Evolutionary conservation across 2,329 filamentous ascomycete genomes (phyloP).

Genomic region (Diaporthe sp.): DNA sequence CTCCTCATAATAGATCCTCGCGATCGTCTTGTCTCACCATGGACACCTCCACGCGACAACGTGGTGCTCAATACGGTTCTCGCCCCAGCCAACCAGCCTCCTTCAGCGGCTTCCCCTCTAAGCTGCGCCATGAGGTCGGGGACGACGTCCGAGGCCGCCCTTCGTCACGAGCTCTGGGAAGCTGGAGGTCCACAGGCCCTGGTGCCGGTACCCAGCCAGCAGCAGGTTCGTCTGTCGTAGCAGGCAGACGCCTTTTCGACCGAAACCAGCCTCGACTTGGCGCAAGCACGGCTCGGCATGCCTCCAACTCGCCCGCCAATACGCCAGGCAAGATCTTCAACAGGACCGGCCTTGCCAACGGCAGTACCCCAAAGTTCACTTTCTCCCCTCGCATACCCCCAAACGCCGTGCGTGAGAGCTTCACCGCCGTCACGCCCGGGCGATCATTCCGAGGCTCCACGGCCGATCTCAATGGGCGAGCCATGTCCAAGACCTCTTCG

Average conservation of each 20-base stretch:
- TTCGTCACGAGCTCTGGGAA: conserved; percentile 42
- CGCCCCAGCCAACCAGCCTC: conserved; percentile 37
- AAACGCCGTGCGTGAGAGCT: conserved; percentile 62
- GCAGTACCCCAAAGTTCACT: conserved; percentile 45
- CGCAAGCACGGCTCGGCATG: conserved; percentile 40
- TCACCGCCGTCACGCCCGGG: conserved; percentile 61
- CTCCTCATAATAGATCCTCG: conserved; percentile 18
- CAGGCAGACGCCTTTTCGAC: conserved; percentile 52
- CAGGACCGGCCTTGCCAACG: conserved; percentile 43
- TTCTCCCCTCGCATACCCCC: conserved; percentile 63
- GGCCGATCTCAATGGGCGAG: conserved; percentile 62
- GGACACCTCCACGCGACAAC: conserved; percentile 40
- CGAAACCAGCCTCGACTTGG: conserved; percentile 49
- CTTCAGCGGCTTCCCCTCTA: conserved; percentile 33
- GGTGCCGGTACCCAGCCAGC: conserved; percentile 51
- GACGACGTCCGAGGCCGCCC: conserved; percentile 29
- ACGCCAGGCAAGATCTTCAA: conserved; percentile 53
- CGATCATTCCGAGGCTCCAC: conserved; percentile 59
- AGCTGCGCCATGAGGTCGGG: conserved; percentile 27
- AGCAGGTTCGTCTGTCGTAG: conserved; percentile 48
- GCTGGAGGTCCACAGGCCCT: conserved; percentile 44
- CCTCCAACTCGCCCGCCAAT: conserved; percentile 43
- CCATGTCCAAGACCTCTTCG: conserved; percentile 63
- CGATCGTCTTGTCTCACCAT: conserved; percentile 31
- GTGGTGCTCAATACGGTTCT: conserved; percentile 28